Evolutionary conservation across 202 grass and related monocot species (phyloP).

Genomic region (Zoysia matrella): DNA sequence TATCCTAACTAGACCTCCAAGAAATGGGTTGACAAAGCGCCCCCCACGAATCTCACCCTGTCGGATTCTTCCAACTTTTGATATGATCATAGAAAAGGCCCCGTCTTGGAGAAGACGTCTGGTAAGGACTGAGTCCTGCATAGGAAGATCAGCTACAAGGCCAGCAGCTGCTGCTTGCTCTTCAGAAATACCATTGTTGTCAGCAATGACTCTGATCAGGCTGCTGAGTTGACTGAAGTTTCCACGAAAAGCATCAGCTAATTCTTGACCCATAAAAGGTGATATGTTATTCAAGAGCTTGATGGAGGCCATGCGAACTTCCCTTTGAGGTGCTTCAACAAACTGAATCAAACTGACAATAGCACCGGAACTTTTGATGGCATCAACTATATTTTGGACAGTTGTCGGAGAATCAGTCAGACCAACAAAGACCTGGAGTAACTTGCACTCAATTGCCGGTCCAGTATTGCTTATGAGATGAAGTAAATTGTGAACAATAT

Average conservation of each 20-base stretch:
- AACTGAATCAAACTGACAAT: constrained; percentile 95
- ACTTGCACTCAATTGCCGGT: constrained; percentile 97
- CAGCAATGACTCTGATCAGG: constrained; percentile 77
- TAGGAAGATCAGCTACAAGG: constrained; percentile 79
- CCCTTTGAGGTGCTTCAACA: constrained; percentile 95
- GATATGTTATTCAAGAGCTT: constrained; percentile 88
- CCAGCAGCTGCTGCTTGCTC: constrained; percentile 94
- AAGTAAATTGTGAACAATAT: constrained; percentile 94
- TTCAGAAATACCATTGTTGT: constrained; percentile 87
- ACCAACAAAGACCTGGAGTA: constrained; percentile 97
- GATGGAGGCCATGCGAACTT: constrained; percentile 84
- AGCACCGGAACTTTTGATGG: constrained; percentile 95
- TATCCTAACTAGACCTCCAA: constrained; percentile 86
- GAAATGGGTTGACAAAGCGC: constrained; percentile 83
- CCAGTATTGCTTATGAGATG: constrained; percentile 99
- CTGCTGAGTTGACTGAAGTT: constrained; percentile 86
- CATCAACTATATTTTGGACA: constrained; percentile 81
- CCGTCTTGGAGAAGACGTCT: constrained; percentile 83
- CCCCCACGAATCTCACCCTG: constrained; percentile 81
- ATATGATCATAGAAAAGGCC: constrained; percentile 67
- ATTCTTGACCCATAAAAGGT: constrained; percentile 82
- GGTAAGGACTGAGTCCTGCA: constrained; percentile 71
- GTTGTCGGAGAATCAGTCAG: constrained; percentile 79
- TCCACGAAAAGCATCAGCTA: constrained; percentile 80
- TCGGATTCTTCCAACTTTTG: constrained; percentile 68